Evolutionary conservation across 148 eudicot genomes (phyloP).

Genomic region (Cornus suecica): DNA sequence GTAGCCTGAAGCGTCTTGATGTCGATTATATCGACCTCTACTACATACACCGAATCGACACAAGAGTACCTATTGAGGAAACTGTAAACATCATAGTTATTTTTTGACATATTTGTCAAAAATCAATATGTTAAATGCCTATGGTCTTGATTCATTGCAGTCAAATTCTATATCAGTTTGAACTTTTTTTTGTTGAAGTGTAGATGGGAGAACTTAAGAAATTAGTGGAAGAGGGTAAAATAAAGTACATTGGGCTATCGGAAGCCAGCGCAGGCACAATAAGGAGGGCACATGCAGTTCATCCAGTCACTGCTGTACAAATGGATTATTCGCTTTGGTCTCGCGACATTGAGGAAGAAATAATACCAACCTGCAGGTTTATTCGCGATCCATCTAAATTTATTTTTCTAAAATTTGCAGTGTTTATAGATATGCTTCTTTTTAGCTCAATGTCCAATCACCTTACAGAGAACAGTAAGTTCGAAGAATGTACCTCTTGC

Average conservation of each 20-base stretch:
- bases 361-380: slow-evolving; percentile 74
- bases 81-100: slow-evolving; percentile 39
- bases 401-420: neutral
- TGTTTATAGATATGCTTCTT: neutral
- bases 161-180: neutral
- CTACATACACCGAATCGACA: slow-evolving; percentile 65
- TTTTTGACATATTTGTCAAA: neutral
- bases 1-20: slow-evolving; percentile 61
- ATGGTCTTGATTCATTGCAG: neutral
- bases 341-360: slow-evolving; percentile 68
- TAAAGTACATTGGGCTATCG: slow-evolving; percentile 64
- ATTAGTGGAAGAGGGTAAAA: slow-evolving; percentile 76
- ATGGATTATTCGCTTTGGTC: slow-evolving; percentile 77
- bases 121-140: too few relatives aligned
- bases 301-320: slow-evolving; percentile 68
- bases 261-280: slow-evolving; percentile 69
- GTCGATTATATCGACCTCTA: slow-evolving; percentile 70
- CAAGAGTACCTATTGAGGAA: slow-evolving; percentile 69
- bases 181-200: neutral
- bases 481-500: neutral
- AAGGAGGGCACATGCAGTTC: slow-evolving; percentile 72
- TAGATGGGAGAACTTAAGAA: slow-evolving; percentile 76
- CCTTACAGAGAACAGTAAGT: neutral
- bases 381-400: neutral
- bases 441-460: neutral